phyloP scores from a whole-genome alignment of 768 basidiomycete genomes.

The Lentinus brumalis region DNA sequence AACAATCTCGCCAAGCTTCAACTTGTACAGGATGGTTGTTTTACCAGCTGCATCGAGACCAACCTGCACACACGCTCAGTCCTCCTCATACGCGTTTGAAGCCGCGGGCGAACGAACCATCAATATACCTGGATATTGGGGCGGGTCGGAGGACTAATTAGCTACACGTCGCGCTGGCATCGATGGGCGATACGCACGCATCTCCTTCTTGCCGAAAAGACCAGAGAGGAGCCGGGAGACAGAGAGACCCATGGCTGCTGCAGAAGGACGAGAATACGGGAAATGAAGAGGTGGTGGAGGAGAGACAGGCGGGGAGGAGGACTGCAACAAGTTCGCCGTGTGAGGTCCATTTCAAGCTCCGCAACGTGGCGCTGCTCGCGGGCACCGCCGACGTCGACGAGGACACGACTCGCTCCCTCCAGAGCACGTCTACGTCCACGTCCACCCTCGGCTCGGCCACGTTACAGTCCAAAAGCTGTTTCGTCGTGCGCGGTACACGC shows the following conservation, averaged over 20 bases:
- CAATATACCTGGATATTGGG: constrained; percentile 76
- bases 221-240: constrained; percentile 75
- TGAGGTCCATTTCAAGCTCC: constrained; percentile 28
- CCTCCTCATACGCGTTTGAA: neutral
- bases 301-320: constrained; percentile 15
- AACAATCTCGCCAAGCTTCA: constrained; percentile 99
- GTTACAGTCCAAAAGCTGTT: too few species aligned
- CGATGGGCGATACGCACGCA: constrained; percentile 71
- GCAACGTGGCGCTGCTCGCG: constrained; percentile 23
- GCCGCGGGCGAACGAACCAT: constrained; percentile 58
- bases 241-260: constrained; percentile 71
- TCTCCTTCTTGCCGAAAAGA: constrained; percentile 98
- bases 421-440: neutral
- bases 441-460: neutral
- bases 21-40: constrained; percentile 98
- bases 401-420: neutral
- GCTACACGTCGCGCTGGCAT: constrained; percentile 26
- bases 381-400: neutral
- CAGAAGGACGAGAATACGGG: constrained; percentile 19
- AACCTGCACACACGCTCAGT: constrained; percentile 54
- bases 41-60: constrained; percentile 99
- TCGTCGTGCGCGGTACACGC: neutral
- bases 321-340: constrained; percentile 16
- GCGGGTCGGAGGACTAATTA: constrained; percentile 24
- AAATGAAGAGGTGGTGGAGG: constrained; percentile 14